Percentiles rank a stretch among this genome's conserved stretches.
Conservation (phyloP, 768 basidiomycete species). For the Rhizopogon vesiculosus region DNA sequence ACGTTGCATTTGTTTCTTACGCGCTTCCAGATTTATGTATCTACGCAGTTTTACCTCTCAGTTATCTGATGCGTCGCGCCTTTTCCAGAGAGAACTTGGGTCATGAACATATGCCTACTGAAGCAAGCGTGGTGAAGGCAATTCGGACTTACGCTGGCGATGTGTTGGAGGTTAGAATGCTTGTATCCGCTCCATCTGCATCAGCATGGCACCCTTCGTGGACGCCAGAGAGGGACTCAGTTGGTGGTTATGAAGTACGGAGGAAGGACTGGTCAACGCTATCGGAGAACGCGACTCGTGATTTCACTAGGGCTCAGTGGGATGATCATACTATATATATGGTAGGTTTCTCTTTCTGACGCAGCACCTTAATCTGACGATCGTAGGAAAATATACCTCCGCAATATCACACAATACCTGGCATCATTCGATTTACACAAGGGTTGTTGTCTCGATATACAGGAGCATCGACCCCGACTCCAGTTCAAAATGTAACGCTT, state of each 20-base stretch:
- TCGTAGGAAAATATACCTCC: conserved; percentile 67
- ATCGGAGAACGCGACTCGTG: conserved; percentile 16
- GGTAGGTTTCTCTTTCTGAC: conserved; percentile 29
- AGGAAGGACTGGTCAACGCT: conserved; percentile 39
- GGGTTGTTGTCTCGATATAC: conserved; percentile 24
- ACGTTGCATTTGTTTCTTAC: conserved; percentile 20
- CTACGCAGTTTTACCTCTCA: conserved; percentile 54
- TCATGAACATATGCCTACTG: conserved; percentile 21
- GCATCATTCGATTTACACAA: conserved; percentile 42
- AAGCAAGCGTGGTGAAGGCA: conserved; percentile 52
- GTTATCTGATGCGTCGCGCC: conserved; percentile 40
- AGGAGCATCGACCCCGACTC: conserved; percentile 5
- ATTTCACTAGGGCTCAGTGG: conserved; percentile 48
- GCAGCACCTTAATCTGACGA: conserved; percentile 1
- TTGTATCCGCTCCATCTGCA: conserved; percentile 40
- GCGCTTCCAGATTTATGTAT: conserved; percentile 9
- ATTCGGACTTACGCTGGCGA: conserved; percentile 46
- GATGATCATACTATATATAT: conserved; percentile 61
- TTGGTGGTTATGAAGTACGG: conserved; percentile 64
- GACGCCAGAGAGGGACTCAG: conserved; percentile 23
- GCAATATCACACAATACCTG: conserved; percentile 45
- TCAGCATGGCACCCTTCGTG: conserved; percentile 32
- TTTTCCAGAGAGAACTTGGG: conserved; percentile 21
- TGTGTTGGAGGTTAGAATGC: conserved; percentile 57
- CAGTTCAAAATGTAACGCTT: conserved; percentile 50